Evolutionary conservation across 202 grass and related monocot species (phyloP).

Genomic region (Schoenoplectus triqueter): DNA sequence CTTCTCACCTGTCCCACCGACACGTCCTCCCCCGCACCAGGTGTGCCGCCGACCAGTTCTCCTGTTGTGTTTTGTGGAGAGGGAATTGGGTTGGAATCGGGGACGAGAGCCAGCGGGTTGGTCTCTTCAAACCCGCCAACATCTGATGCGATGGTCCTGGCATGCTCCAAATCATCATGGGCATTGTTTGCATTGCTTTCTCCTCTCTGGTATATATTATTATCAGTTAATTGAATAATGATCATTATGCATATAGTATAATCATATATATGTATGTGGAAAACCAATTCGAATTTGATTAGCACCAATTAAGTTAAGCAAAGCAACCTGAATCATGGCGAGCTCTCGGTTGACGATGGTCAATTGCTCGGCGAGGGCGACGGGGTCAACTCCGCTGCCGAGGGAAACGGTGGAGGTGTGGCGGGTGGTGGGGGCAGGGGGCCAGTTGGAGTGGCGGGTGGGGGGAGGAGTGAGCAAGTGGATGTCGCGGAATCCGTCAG

Average conservation of each 20-base stretch:
- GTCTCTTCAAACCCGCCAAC: slow-evolving; percentile 85
- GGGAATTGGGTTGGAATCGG: slow-evolving; percentile 84
- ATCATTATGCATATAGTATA: background rate
- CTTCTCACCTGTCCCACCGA: slow-evolving; percentile 74
- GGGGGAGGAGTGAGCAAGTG: slow-evolving; percentile 69
- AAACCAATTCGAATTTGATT: too few species aligned
- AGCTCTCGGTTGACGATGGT: slow-evolving; percentile 75
- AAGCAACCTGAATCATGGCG: slow-evolving; percentile 37
- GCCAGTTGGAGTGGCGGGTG: slow-evolving; percentile 54
- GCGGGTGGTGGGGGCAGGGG: slow-evolving; percentile 48
- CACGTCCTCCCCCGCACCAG: slow-evolving; percentile 35
- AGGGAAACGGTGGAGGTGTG: slow-evolving; percentile 77
- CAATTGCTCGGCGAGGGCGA: slow-evolving; percentile 65
- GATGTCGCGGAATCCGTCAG: slow-evolving; percentile 76
- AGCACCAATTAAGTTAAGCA: too few species aligned
- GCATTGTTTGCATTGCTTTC: slow-evolving; percentile 32
- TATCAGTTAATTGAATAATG: too few species aligned
- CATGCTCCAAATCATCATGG: slow-evolving; percentile 38
- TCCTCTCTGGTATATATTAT: slow-evolving; percentile 28
- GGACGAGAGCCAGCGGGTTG: slow-evolving; percentile 85
- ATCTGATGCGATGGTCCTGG: slow-evolving; percentile 46
- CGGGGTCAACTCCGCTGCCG: slow-evolving; percentile 54
- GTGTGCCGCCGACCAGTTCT: slow-evolving; percentile 17
- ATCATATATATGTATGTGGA: background rate
- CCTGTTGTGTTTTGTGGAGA: slow-evolving; percentile 50